Conservation (phyloP, 306 rosid species). For the Citrullus mucosospermus region DNA sequence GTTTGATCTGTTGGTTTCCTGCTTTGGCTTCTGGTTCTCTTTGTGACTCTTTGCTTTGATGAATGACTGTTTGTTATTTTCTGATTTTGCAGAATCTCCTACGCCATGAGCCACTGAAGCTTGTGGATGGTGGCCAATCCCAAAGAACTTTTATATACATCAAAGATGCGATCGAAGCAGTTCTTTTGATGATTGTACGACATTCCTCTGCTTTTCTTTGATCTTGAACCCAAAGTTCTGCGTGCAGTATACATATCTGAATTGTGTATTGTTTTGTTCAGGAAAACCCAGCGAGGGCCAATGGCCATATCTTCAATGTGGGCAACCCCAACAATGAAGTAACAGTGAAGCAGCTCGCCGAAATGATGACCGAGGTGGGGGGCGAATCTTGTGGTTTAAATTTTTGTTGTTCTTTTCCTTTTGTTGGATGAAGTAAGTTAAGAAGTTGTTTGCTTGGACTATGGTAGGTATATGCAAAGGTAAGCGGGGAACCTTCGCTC, state of each 20-base stretch:
- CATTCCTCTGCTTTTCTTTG: background rate
- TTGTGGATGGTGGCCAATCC: constrained; percentile 88
- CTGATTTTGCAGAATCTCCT: constrained; percentile 58
- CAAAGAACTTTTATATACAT: constrained; percentile 85
- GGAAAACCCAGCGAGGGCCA: constrained; percentile 91
- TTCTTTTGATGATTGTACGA: constrained; percentile 76
- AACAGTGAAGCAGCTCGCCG: constrained; percentile 91
- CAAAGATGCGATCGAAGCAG: constrained; percentile 92
- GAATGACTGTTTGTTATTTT: constrained; percentile 13
- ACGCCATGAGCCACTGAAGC: constrained; percentile 87
- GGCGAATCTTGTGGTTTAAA: constrained; percentile 2
- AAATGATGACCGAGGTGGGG: constrained; percentile 93
- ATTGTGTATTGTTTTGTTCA: constrained; percentile 12
- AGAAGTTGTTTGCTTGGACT: background rate
- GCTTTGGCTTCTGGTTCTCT: background rate
- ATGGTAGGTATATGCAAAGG: constrained; percentile 67
- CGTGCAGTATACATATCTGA: constrained; percentile 2
- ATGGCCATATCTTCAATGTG: constrained; percentile 80
- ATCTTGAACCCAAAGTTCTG: background rate
- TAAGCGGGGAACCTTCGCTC: constrained; percentile 51
- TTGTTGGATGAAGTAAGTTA: background rate
- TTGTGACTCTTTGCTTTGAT: background rate
- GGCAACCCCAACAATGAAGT: constrained; percentile 97
- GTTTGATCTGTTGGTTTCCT: constrained; percentile 21
- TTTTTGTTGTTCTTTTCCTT: background rate